These are phyloP conservation scores for Aureobasidium mangrovei DNA, from an alignment of 2,329 filamentous ascomycete genomes.

Conservation along the genomic window DNA sequence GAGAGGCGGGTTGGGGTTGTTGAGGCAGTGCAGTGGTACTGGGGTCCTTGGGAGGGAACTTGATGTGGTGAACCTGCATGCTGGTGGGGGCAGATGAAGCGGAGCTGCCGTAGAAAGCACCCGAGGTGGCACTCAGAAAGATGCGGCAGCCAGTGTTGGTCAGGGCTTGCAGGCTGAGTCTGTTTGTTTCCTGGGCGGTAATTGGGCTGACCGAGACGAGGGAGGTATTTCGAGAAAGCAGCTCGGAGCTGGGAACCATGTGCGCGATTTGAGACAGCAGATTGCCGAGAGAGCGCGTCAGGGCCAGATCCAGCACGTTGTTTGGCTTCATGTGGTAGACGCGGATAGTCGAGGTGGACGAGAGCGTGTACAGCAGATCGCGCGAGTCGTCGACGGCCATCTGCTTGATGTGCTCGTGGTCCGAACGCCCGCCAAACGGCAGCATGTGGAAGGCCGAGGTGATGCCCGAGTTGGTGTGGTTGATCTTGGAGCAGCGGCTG, in stretches of 20 bases:
- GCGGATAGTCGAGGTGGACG: constrained; percentile 76
- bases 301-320: constrained; percentile 43
- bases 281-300: constrained; percentile 45
- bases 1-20: constrained; percentile 13
- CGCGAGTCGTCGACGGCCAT: constrained; percentile 84
- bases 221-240: constrained; percentile 56
- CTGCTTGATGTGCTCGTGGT: constrained; percentile 57
- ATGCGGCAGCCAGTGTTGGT: constrained; percentile 86
- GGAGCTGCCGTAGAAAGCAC: constrained; percentile 54
- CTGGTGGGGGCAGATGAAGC: constrained; percentile 65
- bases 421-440: constrained; percentile 27
- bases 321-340: constrained; percentile 75
- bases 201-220: constrained; percentile 85
- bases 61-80: constrained; percentile 97
- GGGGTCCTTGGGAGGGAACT: constrained; percentile 64
- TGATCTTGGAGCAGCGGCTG: constrained; percentile 76
- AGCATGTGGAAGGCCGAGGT: constrained; percentile 46
- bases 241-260: constrained; percentile 64
- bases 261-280: constrained; percentile 69
- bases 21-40: constrained; percentile 18
- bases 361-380: constrained; percentile 84
- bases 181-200: constrained; percentile 65
- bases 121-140: constrained; percentile 82
- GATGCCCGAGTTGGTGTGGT: constrained; percentile 71
- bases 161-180: constrained; percentile 80